Conservation (phyloP, 2,329 filamentous ascomycete genomes). For the Zymoseptoria crescenta region DNA sequence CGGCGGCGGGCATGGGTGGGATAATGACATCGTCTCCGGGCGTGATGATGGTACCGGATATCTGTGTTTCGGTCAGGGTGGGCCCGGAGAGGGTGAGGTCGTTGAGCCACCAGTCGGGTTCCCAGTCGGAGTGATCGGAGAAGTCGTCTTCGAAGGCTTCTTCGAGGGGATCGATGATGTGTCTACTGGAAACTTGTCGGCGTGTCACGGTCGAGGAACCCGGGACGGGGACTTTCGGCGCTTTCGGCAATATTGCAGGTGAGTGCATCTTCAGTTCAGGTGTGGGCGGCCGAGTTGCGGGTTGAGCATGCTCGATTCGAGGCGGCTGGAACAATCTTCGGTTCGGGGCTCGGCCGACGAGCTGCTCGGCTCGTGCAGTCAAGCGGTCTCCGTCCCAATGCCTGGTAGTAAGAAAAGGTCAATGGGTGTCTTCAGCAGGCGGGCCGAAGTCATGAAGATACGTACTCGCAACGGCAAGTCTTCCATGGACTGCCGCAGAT, state of each 20-base stretch:
- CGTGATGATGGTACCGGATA: too few relatives aligned
- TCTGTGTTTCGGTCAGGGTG: background rate
- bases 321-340: constrained; percentile 10
- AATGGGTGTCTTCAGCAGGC: background rate
- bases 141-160: constrained; percentile 8
- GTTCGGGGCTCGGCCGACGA: constrained; percentile 11
- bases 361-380: constrained; percentile 7
- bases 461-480: constrained; percentile 18
- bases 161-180: background rate
- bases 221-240: background rate
- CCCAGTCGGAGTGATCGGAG: constrained; percentile 12
- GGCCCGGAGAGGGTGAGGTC: background rate
- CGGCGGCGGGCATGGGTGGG: background rate
- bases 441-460: background rate
- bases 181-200: background rate
- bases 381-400: constrained; percentile 18
- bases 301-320: constrained; percentile 6
- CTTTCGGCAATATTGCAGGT: background rate
- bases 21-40: background rate
- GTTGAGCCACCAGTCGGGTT: constrained; percentile 9
- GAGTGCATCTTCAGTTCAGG: background rate
- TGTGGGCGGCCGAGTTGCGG: background rate
- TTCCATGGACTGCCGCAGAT: constrained; percentile 22
- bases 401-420: background rate
- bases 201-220: background rate